These are phyloP conservation scores for Funneliformis caledonium DNA, from an alignment of 371 early-diverging fungal genomes.

Conservation along the genomic window DNA sequence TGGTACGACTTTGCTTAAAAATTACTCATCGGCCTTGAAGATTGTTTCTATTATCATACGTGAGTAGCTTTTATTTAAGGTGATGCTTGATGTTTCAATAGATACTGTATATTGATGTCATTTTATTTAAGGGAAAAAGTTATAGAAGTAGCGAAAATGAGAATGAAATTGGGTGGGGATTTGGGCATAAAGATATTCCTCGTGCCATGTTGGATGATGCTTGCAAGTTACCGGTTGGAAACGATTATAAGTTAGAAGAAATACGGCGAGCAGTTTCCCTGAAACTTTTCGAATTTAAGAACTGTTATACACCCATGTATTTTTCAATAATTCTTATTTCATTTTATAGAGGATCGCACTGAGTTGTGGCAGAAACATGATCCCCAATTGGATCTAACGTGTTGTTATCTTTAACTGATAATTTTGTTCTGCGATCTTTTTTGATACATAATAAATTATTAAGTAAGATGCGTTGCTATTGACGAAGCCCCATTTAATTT, in stretches of 20 bases:
- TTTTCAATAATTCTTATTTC: background rate
- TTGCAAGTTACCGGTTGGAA: slow-evolving; percentile 13
- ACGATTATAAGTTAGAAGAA: background rate
- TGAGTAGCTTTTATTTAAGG: slow-evolving; percentile 7
- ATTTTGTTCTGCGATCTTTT: too few relatives aligned
- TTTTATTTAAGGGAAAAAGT: slow-evolving; percentile 29
- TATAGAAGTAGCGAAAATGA: slow-evolving; percentile 19
- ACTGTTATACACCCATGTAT: slow-evolving; percentile 1
- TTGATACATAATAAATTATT: too few relatives aligned
- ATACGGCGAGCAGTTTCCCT: slow-evolving; percentile 6
- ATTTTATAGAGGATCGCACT: slow-evolving; percentile 5
- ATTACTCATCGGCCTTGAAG: slow-evolving; percentile 21
- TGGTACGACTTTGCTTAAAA: slow-evolving; percentile 26
- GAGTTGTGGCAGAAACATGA: slow-evolving; percentile 1
- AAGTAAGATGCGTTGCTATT: too few relatives aligned
- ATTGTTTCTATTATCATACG: slow-evolving; percentile 27
- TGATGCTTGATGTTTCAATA: background rate
- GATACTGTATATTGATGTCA: slow-evolving; percentile 3
- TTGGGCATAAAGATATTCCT: slow-evolving; percentile 34
- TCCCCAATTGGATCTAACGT: too few relatives aligned
- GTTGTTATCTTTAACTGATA: too few relatives aligned
- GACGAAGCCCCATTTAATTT: too few relatives aligned
- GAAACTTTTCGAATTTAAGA: slow-evolving; percentile 10
- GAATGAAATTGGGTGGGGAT: slow-evolving; percentile 9
- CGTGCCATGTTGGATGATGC: slow-evolving; percentile 20